Base-by-base conservation (phyloP, 2,329 filamentous ascomycete genomes). In the Helicocarpus griseus region DNA sequence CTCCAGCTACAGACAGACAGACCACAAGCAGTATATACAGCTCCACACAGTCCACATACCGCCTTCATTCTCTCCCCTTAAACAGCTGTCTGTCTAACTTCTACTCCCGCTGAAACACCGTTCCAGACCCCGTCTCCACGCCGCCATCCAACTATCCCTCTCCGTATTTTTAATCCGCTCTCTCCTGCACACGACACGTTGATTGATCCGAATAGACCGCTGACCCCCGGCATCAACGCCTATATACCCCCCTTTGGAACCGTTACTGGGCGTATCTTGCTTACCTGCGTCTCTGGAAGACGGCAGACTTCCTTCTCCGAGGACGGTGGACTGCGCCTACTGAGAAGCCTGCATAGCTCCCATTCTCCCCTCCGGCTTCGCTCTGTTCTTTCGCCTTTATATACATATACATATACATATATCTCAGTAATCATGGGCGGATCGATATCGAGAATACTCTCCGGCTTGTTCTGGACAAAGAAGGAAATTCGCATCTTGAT, bases 401-500 rank as follows among this genome's bases (percentile, higher is more conserved):
- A 44, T 56, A 26, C 48, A 28, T 21, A 43, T 49, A n/a, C n/a
- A n/a, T n/a, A n/a, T n/a, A n/a, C 17, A 35, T 36, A 48, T 48
- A 51, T 39, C 22, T 53, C 49, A 48, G 38, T 51, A 50, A 71
- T 47, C 53, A 81, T 82, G 78, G 78, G 78, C 57, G 77, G 71
- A 57, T 76, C 74, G 56, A 66, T 81, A 57, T 81, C 78, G 51
- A 72, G 75, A 55, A 70, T 80, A 59, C 75, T 89, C 63, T 87
- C 85, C 49, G 72, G 74, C 70, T 74, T 94, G 55, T 63, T 95
- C 56, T 97, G 86, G 84, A 76, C 87, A 39, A 97, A 97, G 78
- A 98, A 97, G 76, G 93, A 98, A 75, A 96, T 96, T 58, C 79
- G 93, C 62, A 98, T 98, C 73, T 73, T 98, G 69, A 96, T 96